phyloP scores from a whole-genome alignment of 345 rosid species.

The Pugionium cornutum region DNA sequence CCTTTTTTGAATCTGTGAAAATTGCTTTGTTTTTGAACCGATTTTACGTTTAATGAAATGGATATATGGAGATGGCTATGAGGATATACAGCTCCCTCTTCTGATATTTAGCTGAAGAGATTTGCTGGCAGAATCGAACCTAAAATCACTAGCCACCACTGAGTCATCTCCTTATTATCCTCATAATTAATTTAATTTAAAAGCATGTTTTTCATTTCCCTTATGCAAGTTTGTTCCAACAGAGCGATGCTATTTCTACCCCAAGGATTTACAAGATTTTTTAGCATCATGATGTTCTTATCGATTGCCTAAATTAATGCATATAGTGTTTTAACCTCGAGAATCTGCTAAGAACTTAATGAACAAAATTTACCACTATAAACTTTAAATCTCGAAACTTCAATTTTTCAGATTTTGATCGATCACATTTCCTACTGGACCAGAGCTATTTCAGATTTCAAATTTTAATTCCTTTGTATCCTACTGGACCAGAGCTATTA shows the following conservation, averaged over 20 bases:
- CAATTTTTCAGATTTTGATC: too few species aligned
- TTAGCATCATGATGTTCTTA: too few species aligned
- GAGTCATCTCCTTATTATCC: constrained; percentile 26
- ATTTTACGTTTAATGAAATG: background rate
- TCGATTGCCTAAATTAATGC: too few species aligned
- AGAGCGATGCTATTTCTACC: constrained; percentile 26
- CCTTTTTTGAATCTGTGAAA: background rate
- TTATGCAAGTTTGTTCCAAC: background rate
- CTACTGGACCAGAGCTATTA: too few species aligned
- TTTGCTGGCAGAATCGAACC: constrained; percentile 47
- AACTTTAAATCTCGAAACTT: too few species aligned
- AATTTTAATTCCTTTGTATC: too few species aligned
- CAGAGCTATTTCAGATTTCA: too few species aligned
- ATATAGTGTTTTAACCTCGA: too few species aligned
- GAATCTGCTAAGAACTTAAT: too few species aligned
- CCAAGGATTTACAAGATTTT: too few species aligned
- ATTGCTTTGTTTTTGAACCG: background rate
- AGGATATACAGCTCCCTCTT: constrained; percentile 45
- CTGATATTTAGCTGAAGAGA: constrained; percentile 39
- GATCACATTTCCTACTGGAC: too few species aligned
- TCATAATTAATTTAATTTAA: accelerated
- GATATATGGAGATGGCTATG: constrained; percentile 29
- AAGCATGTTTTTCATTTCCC: background rate
- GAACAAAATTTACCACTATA: too few species aligned
- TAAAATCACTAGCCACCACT: constrained; percentile 40